These are phyloP conservation scores for Ilex aquifolium DNA, from an alignment of 257 asterid genomes.

Conservation along the genomic window DNA sequence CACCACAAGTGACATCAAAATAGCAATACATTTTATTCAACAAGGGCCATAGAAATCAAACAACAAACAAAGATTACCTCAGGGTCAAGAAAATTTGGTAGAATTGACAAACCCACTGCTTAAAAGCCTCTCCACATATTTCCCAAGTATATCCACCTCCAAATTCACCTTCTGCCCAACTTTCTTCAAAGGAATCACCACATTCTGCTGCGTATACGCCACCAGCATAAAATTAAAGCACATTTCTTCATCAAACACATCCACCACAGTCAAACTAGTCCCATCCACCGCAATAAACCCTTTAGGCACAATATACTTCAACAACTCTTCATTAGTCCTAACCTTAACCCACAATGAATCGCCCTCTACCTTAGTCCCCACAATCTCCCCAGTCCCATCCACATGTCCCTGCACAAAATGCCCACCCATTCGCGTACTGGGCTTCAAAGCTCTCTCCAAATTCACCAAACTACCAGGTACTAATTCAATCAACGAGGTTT, in stretches of 20 bases:
- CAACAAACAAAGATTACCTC: too few species aligned
- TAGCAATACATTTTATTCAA: too few species aligned
- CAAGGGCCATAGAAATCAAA: too few species aligned
- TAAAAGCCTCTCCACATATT: slow-evolving; percentile 79
- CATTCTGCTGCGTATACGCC: slow-evolving; percentile 63
- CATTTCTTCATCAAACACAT: slow-evolving; percentile 64
- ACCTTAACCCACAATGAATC: slow-evolving; percentile 85
- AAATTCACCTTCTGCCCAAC: slow-evolving; percentile 82
- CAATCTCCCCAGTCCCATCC: slow-evolving; percentile 74
- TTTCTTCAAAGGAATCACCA: slow-evolving; percentile 70
- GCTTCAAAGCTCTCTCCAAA: slow-evolving; percentile 77
- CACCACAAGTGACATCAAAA: too few species aligned
- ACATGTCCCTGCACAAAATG: slow-evolving; percentile 95
- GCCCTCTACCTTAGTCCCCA: slow-evolving; percentile 51
- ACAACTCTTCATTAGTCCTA: slow-evolving; percentile 38
- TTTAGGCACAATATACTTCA: slow-evolving; percentile 82
- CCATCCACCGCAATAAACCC: slow-evolving; percentile 86
- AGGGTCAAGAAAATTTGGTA: slow-evolving; percentile 21
- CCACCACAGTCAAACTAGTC: slow-evolving; percentile 82
- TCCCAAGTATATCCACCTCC: slow-evolving; percentile 91
- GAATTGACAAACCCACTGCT: slow-evolving; percentile 51
- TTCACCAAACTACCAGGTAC: slow-evolving; percentile 59
- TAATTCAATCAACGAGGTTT: slow-evolving; percentile 57
- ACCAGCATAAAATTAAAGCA: slow-evolving; percentile 80
- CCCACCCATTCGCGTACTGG: slow-evolving; percentile 87